Base-by-base conservation (phyloP, 1,139 yeast genomes). In the Kodamaea plutei region DNA sequence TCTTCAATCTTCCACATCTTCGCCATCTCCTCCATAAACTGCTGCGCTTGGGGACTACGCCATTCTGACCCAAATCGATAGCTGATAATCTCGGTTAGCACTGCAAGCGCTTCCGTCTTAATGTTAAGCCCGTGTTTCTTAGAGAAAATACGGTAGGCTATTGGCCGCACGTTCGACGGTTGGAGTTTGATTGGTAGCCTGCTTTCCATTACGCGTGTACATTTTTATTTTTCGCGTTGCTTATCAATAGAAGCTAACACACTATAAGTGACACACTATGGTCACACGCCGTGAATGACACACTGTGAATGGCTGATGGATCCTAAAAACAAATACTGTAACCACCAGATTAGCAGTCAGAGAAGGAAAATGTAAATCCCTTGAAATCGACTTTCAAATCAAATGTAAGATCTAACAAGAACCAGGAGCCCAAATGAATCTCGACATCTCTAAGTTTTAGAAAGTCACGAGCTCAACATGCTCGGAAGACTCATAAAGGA, bases 101-200 rank as follows among this genome's bases (percentile, higher is more conserved):
- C 71, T 27, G 69, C 72, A 14, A 91, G 64, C 0, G 96, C 97
- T 39, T 84, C 82, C 0, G 96, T 79, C 48, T 91, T 88, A 40
- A 91, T 74, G 52, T 89, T 89, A 15, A 91, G 69, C 0, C 96
- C 96, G 54, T 88, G 91, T 51, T 91, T 91, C 57, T 88, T 91
- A 3, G 97, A 85, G 12, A 91, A 58, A 2, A 89, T 74, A 26
- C 98, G 67, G 54, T 89, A 91, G 0, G 96, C 97, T 29, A 89
- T 63, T 0, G 98, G 98, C 28, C 98, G 70, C 22, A 91, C 64
- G 51, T 85, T 84, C 0, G 91, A 74, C 0, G 95, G 87, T 35
- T 78, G 84, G 4, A 89, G 72, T 38, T 73, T 70, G 2, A 84
- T 79, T 1, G 96, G 96, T 14, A 88, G 66, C n/a, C n/a, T n/a